Evolutionary conservation across 352 stramenopile species (phyloP).

Genomic region (Phytophthora cactorum): DNA sequence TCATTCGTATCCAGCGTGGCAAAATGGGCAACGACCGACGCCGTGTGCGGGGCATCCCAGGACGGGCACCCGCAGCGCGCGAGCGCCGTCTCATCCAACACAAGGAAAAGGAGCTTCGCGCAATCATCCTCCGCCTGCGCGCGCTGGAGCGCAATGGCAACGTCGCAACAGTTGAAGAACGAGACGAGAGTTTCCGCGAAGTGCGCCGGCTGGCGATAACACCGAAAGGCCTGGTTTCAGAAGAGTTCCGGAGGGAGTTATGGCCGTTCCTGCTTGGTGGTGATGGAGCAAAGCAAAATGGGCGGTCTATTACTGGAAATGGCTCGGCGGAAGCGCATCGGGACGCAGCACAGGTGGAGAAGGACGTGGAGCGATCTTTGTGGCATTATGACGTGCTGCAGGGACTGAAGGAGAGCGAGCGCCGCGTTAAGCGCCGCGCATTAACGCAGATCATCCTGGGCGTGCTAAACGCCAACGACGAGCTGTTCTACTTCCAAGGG

Average conservation of each 20-base stretch:
- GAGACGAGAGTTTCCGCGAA: conserved; percentile 51
- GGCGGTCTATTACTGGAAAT: conserved; percentile 18
- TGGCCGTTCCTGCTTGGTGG: conserved; percentile 68
- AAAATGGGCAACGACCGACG: conserved; percentile 39
- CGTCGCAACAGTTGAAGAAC: conserved; percentile 20
- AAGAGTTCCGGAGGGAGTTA: conserved; percentile 61
- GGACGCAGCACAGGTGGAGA: conserved; percentile 78
- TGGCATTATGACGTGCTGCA: conserved; percentile 82
- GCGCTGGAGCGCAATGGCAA: conserved; percentile 15
- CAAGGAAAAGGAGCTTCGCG: conserved; percentile 67
- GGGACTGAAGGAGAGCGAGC: conserved; percentile 67
- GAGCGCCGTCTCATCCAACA: conserved; percentile 48
- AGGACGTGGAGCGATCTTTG: conserved; percentile 88
- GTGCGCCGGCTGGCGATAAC: conserved; percentile 69
- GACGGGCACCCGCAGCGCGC: conserved; percentile 37
- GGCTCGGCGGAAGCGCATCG: conserved; percentile 36
- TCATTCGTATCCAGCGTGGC: conserved; percentile 15
- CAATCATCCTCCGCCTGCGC: conserved; percentile 35
- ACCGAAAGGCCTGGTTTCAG: conserved; percentile 57
- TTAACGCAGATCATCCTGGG: conserved; percentile 69
- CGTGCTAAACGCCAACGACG: conserved; percentile 51
- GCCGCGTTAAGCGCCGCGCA: conserved; percentile 58
- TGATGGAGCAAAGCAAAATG: conserved; percentile 4
- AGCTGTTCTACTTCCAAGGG: conserved; percentile 90
- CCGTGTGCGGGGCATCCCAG: conserved; percentile 42